Evolutionary conservation across 2,329 filamentous ascomycete genomes (phyloP).

Genomic region (Zopfia rhizophila): DNA sequence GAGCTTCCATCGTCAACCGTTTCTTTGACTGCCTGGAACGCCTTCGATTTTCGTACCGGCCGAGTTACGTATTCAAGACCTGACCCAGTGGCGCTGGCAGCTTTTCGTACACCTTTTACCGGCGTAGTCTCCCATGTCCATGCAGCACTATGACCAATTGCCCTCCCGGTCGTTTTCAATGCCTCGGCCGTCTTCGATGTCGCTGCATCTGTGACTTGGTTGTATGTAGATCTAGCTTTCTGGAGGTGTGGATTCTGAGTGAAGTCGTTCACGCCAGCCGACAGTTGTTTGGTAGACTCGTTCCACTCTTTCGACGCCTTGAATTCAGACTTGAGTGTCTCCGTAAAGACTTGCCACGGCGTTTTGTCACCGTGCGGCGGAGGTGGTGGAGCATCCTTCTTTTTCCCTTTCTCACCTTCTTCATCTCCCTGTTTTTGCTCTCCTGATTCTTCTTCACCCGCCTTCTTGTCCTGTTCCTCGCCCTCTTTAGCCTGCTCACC

Average conservation of each 20-base stretch:
- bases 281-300: conserved; percentile 94
- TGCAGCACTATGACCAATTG: conserved; percentile 86
- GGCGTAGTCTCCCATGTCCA: conserved; percentile 98
- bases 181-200: conserved; percentile 81
- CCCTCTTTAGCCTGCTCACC: conserved; percentile 54
- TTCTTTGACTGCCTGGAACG: conserved; percentile 91
- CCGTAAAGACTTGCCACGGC: conserved; percentile 97
- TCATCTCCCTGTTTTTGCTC: conserved; percentile 58
- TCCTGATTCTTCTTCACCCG: conserved; percentile 59
- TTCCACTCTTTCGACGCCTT: conserved; percentile 99
- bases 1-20: conserved; percentile 98
- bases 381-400: conserved; percentile 76
- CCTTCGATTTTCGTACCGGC: conserved; percentile 92
- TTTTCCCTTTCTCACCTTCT: conserved; percentile 56
- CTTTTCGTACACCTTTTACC: conserved; percentile 89
- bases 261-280: conserved; percentile 88
- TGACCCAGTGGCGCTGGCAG: conserved; percentile 84
- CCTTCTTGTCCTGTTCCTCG: conserved; percentile 53
- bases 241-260: conserved; percentile 92
- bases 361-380: conserved; percentile 99
- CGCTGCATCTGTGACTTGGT: conserved; percentile 85
- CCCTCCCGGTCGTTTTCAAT: conserved; percentile 85
- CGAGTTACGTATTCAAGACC: conserved; percentile 94
- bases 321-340: conserved; percentile 94
- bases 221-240: conserved; percentile 85